Evolutionary conservation across 73 alveolate species (phyloP).

Genomic region (Blepharisma japonicum): DNA sequence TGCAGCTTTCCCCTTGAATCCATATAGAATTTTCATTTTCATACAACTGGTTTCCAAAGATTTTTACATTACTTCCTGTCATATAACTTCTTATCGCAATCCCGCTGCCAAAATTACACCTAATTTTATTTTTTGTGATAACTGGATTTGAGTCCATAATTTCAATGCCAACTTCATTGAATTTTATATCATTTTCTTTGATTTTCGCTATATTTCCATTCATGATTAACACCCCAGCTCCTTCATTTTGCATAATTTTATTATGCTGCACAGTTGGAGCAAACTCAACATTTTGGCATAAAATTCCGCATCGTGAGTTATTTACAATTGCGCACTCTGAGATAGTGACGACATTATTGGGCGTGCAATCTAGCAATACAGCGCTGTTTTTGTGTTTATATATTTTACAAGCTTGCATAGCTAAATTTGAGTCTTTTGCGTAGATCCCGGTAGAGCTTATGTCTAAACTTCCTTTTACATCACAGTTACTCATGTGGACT

Average conservation of each 20-base stretch:
- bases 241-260: conserved; percentile 54
- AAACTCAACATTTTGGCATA: conserved; percentile 59
- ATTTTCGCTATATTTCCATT: conserved; percentile 57
- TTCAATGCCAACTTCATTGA: conserved; percentile 64
- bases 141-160: conserved; percentile 55
- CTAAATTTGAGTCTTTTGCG: not conserved
- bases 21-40: conserved; percentile 30
- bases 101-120: conserved; percentile 59
- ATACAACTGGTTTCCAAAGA: not conserved
- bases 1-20: conserved; percentile 3
- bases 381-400: conserved; percentile 17
- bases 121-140: conserved; percentile 55
- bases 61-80: not conserved
- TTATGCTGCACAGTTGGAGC: conserved; percentile 40
- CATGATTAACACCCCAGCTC: conserved; percentile 63
- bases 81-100: conserved; percentile 41
- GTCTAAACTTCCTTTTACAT: conserved; percentile 23
- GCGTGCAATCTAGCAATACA: not conserved
- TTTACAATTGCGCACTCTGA: conserved; percentile 56
- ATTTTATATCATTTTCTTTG: conserved; percentile 60
- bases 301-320: conserved; percentile 54
- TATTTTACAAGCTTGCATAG: conserved; percentile 17
- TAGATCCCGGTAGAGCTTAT: conserved; percentile 5
- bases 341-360: conserved; percentile 11
- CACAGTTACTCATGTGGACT: conserved; percentile 2